These are phyloP conservation scores for Moesziomyces globuligerus DNA, from an alignment of 1,284 basidiomycete genomes.

Conservation along the genomic window DNA sequence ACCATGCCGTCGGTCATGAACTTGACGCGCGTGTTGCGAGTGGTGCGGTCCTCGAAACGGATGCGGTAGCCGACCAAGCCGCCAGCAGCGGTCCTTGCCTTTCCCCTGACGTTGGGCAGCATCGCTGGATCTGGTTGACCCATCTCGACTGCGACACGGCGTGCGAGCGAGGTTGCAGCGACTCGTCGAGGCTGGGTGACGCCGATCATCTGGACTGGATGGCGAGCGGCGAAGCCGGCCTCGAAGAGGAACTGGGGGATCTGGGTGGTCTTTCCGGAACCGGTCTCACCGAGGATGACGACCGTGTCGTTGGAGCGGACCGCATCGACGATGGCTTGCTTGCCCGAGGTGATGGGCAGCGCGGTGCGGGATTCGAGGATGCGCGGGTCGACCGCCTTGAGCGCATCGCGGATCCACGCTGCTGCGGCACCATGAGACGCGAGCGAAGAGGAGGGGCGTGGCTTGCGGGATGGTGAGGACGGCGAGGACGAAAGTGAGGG, in stretches of 20 bases:
- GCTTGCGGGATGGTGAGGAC: slow-evolving; percentile 7
- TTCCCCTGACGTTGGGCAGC: slow-evolving; percentile 32
- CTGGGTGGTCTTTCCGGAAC: slow-evolving; percentile 92
- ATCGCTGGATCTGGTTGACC: slow-evolving; percentile 69
- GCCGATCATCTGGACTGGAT: slow-evolving; percentile 70
- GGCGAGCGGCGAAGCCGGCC: slow-evolving; percentile 69
- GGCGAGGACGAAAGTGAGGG: slow-evolving; percentile 6
- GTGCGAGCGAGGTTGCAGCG: slow-evolving; percentile 90
- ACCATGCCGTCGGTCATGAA: slow-evolving; percentile 98
- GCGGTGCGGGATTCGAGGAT: slow-evolving; percentile 40
- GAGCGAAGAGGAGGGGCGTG: slow-evolving; percentile 7
- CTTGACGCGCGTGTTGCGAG: slow-evolving; percentile 80
- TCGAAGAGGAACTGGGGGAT: slow-evolving; percentile 75
- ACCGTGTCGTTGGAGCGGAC: slow-evolving; percentile 81
- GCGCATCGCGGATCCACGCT: slow-evolving; percentile 28
- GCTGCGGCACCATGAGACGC: slow-evolving; percentile 2
- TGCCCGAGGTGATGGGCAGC: slow-evolving; percentile 59
- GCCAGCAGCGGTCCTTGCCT: slow-evolving; percentile 20
- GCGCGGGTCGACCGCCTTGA: slow-evolving; percentile 34
- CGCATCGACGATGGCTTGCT: slow-evolving; percentile 44
- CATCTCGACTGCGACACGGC: slow-evolving; percentile 87
- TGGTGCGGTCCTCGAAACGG: slow-evolving; percentile 87
- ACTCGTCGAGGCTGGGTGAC: slow-evolving; percentile 90
- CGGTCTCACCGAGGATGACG: slow-evolving; percentile 93
- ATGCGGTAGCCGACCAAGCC: slow-evolving; percentile 89